Evolutionary conservation across 1,284 basidiomycete genomes (phyloP).

Genomic region (Moesziomyces globuligerus): DNA sequence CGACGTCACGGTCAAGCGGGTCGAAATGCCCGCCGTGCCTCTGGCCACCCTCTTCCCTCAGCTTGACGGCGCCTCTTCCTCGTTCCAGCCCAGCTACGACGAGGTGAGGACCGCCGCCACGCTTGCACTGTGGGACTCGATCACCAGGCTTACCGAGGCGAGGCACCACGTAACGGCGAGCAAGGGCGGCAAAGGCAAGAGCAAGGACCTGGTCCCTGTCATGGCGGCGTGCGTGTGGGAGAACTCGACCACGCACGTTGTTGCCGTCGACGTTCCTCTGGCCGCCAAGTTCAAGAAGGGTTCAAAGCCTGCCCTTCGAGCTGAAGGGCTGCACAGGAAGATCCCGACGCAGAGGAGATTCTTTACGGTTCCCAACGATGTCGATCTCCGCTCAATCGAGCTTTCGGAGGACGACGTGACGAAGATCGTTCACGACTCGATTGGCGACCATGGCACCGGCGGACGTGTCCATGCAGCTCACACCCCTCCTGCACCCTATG

Average conservation of each 20-base stretch:
- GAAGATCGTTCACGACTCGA: slow-evolving; percentile 5
- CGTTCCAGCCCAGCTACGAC: slow-evolving; percentile 27
- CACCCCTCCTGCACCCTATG: background rate
- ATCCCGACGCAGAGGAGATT: slow-evolving; percentile 35
- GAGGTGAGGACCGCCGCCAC: slow-evolving; percentile 43
- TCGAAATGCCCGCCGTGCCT: slow-evolving; percentile 53
- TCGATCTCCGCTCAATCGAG: slow-evolving; percentile 42
- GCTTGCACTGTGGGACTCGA: slow-evolving; percentile 42
- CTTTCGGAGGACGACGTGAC: slow-evolving; percentile 30
- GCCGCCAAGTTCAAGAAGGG: slow-evolving; percentile 45
- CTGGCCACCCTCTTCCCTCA: slow-evolving; percentile 40
- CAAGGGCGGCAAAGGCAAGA: slow-evolving; percentile 26
- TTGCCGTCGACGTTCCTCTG: slow-evolving; percentile 42
- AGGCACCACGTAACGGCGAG: background rate
- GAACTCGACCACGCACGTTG: slow-evolving; percentile 41
- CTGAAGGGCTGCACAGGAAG: slow-evolving; percentile 30
- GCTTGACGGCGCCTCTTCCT: slow-evolving; percentile 4
- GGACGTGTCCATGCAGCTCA: background rate
- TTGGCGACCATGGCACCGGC: too few relatives aligned
- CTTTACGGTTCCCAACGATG: slow-evolving; percentile 48
- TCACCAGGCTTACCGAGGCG: slow-evolving; percentile 39
- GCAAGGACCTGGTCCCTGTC: slow-evolving; percentile 47
- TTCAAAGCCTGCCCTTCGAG: slow-evolving; percentile 14
- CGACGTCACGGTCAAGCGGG: slow-evolving; percentile 49
- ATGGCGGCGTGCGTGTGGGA: slow-evolving; percentile 57